These are phyloP conservation scores for Acarospora socialis DNA, from an alignment of 2,329 filamentous ascomycete species.

Conservation along the genomic window DNA sequence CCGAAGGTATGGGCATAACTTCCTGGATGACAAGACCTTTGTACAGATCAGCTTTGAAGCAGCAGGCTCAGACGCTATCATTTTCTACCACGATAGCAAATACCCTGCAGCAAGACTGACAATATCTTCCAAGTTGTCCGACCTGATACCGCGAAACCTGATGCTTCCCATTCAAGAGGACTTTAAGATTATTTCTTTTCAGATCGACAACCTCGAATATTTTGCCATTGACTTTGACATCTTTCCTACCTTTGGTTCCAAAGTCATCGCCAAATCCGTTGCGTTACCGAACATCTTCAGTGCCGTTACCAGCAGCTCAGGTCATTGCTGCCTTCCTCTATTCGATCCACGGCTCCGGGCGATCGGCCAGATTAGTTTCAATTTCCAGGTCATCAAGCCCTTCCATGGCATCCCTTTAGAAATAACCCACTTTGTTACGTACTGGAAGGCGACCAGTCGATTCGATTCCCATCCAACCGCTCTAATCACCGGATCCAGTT, in stretches of 20 bases:
- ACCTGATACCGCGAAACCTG: slow-evolving; percentile 91
- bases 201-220: slow-evolving; percentile 81
- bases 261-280: slow-evolving; percentile 91
- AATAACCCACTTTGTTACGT: slow-evolving; percentile 95
- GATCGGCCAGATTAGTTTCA: slow-evolving; percentile 88
- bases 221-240: slow-evolving; percentile 97
- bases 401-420: slow-evolving; percentile 86
- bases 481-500: slow-evolving; percentile 83
- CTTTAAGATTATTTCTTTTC: slow-evolving; percentile 83
- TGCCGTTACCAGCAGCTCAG: slow-evolving; percentile 57
- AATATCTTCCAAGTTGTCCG: slow-evolving; percentile 90
- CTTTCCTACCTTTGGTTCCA: slow-evolving; percentile 92
- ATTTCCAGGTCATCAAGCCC: slow-evolving; percentile 90
- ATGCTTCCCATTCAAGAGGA: slow-evolving; percentile 94
- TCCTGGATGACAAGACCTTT: slow-evolving; percentile 93
- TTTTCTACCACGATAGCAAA: slow-evolving; percentile 96
- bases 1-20: slow-evolving; percentile 92
- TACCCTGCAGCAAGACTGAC: slow-evolving; percentile 90
- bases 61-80: slow-evolving; percentile 50
- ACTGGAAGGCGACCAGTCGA: slow-evolving; percentile 97
- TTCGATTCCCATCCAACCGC: slow-evolving; percentile 73
- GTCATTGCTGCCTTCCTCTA: slow-evolving; percentile 69
- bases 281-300: slow-evolving; percentile 79
- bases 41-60: slow-evolving; percentile 84
- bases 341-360: slow-evolving; percentile 84